Percentiles rank a stretch among this genome's conserved stretches.
These are phyloP conservation scores for Debaryomyces prosopidis DNA, from an alignment of 805 yeast species.

Conservation along the genomic window DNA sequence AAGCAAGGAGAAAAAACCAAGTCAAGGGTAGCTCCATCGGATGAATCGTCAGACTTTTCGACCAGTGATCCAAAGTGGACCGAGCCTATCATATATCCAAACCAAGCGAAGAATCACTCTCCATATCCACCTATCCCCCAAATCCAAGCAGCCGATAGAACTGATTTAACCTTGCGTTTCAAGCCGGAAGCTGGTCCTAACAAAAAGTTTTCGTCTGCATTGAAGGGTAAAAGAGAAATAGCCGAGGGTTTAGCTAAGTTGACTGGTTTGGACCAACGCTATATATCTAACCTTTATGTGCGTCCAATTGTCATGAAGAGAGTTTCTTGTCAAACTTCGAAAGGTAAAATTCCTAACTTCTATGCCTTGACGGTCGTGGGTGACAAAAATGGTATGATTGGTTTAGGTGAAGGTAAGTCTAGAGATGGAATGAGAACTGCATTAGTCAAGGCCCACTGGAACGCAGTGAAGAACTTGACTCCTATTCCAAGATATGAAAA, in stretches of 20 bases:
- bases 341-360: conserved; percentile 83
- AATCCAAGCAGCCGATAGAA: conserved; percentile 52
- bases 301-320: conserved; percentile 72
- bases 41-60: conserved; percentile 68
- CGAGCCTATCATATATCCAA: conserved; percentile 50
- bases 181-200: conserved; percentile 16
- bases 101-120: conserved; percentile 47
- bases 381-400: conserved; percentile 89
- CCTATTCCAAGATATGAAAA: conserved; percentile 86
- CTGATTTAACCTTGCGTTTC: conserved; percentile 39
- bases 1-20: conserved; percentile 29
- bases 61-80: conserved; percentile 78
- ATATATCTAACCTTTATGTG: conserved; percentile 59
- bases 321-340: conserved; percentile 88
- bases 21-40: conserved; percentile 62
- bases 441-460: conserved; percentile 83
- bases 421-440: conserved; percentile 75
- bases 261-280: conserved; percentile 66
- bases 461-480: conserved; percentile 82
- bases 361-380: conserved; percentile 90
- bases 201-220: conserved; percentile 10
- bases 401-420: conserved; percentile 93
- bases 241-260: conserved; percentile 58
- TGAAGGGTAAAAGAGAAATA: conserved; percentile 28
- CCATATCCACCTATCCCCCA: conserved; percentile 62